phyloP scores from a whole-genome alignment of 2,329 filamentous ascomycete species.

The Tolypocladium paradoxum region DNA sequence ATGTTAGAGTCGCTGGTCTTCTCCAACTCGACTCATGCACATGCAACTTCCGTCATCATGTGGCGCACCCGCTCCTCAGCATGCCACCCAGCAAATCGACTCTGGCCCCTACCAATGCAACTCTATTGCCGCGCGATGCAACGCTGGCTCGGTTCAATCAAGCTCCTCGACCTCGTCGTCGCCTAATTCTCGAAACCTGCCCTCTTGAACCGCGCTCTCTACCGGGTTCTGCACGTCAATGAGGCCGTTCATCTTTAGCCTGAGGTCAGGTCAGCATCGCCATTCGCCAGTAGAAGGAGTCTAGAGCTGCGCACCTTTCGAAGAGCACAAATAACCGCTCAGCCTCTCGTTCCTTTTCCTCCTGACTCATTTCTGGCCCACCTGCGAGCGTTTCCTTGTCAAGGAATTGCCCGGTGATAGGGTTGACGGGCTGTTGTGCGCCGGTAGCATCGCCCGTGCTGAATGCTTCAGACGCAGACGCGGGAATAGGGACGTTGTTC shows the following conservation, averaged over 20 bases:
- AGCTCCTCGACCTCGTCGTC: conserved; percentile 39
- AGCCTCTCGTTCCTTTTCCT: conserved; percentile 86
- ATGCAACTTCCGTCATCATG: background rate
- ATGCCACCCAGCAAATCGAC: background rate
- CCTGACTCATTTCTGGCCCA: conserved; percentile 68
- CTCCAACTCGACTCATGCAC: background rate
- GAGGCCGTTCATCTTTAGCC: conserved; percentile 63
- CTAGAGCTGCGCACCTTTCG: conserved; percentile 49
- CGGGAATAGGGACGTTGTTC: conserved; percentile 69
- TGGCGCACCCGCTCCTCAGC: background rate
- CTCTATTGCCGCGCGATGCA: background rate
- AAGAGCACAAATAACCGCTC: conserved; percentile 85
- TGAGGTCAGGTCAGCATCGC: conserved; percentile 15
- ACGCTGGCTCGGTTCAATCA: conserved; percentile 14
- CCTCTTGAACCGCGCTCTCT: conserved; percentile 55
- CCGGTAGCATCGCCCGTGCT: conserved; percentile 17
- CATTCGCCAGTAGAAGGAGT: background rate
- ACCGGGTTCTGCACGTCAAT: conserved; percentile 73
- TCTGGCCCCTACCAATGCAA: no score
- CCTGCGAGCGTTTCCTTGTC: conserved; percentile 53
- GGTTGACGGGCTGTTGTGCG: conserved; percentile 50
- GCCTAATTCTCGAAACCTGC: conserved; percentile 57
- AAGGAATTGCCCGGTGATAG: conserved; percentile 75
- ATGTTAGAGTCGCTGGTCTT: background rate
- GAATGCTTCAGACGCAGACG: conserved; percentile 44